Base-by-base conservation (phyloP, 75 land plant genomes). In the Chamaecyparis obtusa region DNA sequence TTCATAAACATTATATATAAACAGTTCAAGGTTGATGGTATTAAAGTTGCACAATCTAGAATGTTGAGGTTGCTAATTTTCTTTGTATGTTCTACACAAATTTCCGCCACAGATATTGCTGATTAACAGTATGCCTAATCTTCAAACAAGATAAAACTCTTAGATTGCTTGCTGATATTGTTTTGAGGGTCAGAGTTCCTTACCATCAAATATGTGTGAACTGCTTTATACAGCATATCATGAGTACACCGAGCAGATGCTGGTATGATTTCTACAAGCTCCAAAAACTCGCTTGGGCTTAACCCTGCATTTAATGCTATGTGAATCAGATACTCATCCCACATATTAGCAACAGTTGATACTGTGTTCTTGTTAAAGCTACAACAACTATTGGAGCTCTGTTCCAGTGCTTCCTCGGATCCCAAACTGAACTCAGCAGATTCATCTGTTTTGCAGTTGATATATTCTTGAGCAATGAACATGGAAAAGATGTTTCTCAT, bases 191-290 rank as follows among this genome's bases (percentile, higher is more conserved):
- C 36, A n/a, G 51, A 49, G 46, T 44, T 15, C 41, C 85, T 92
- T 95, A 96, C 97, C 92, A 88, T 72, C 30, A 96, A 87, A 87
- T 96, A 96, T 44, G 83, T 86, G 76, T 88, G 89, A 11, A 95
- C 88, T 56, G 98, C 98, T 86, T 64, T 86, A 87, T 97, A 97
- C 17, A 97, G 94, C 67, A 86, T 88, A 86, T 97, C 98, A 89
- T 97, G 99, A 16, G 57, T 88, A 51, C 86, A 86, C 83, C 99
- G 87, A 57, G 83, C 87, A 37, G 89, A 89, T 37, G 88, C 32
- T 48, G 98, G 98, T 19, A 96, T 83, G 21, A 55, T 84, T 86
- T 95, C 94, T 21, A 93, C 86, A 24, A 97, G 92, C 67, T 94
- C 92, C 82, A 86, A 81, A 89, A 97, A 95, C 72, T 87, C 88